These are phyloP conservation scores for Dactylellina haptotyla DNA, from an alignment of 2,329 filamentous ascomycete species.

Conservation along the genomic window DNA sequence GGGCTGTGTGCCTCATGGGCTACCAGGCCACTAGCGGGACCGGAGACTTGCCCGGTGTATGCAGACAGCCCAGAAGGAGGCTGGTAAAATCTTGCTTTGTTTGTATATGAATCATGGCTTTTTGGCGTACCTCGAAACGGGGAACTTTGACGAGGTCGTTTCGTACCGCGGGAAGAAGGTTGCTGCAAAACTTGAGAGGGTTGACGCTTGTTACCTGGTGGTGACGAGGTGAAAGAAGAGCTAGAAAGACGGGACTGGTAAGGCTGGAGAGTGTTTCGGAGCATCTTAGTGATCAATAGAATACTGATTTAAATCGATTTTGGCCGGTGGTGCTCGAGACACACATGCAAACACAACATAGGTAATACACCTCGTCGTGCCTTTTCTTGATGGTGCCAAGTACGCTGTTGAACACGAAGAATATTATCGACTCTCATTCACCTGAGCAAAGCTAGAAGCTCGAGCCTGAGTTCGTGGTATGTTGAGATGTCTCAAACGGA, in stretches of 20 bases:
- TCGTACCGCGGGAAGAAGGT: slow-evolving; percentile 13
- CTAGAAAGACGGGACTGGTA: slow-evolving; percentile 1
- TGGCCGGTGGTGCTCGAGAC: background rate
- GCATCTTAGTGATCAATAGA: slow-evolving; percentile 11
- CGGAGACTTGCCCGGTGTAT: background rate
- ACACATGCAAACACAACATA: too few relatives aligned
- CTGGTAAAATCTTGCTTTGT: background rate
- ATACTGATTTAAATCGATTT: background rate
- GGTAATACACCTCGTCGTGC: too few relatives aligned
- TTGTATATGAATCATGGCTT: background rate
- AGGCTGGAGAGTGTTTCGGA: slow-evolving; percentile 33
- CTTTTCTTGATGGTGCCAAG: too few relatives aligned
- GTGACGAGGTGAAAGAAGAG: slow-evolving; percentile 20
- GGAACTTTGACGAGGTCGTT: slow-evolving; percentile 31
- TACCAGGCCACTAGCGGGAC: background rate
- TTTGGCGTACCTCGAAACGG: slow-evolving; percentile 34
- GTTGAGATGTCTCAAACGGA: too few relatives aligned
- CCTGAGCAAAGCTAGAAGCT: too few relatives aligned
- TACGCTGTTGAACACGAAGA: too few relatives aligned
- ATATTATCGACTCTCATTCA: too few relatives aligned
- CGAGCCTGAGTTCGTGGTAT: too few relatives aligned
- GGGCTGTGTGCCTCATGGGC: background rate
- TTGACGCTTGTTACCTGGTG: slow-evolving; percentile 3
- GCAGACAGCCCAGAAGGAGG: slow-evolving; percentile 15
- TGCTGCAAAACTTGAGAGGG: background rate